Conservation (phyloP, 1,284 basidiomycete species). For the Ustilago curta region DNA sequence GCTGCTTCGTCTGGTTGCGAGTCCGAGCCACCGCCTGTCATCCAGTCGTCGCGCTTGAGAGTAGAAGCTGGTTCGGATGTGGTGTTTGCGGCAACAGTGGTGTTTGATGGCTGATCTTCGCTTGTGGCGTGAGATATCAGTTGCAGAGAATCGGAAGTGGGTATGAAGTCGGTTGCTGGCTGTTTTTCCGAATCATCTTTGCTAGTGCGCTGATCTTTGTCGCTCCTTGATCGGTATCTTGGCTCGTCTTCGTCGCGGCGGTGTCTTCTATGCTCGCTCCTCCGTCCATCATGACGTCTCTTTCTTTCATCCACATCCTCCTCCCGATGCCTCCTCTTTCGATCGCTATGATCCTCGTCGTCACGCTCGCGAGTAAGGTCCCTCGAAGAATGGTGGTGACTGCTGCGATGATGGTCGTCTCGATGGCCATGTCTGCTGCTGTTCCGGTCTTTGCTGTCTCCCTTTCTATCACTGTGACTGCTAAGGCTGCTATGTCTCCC, state of each 20-base stretch:
- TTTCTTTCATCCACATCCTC: slow-evolving; percentile 26
- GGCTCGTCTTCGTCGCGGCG: slow-evolving; percentile 78
- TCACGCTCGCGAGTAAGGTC: slow-evolving; percentile 15
- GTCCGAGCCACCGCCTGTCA: slow-evolving; percentile 73
- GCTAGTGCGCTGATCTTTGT: slow-evolving; percentile 73
- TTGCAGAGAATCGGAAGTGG: slow-evolving; percentile 80
- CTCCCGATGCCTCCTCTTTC: slow-evolving; percentile 70
- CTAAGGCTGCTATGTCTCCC: slow-evolving; percentile 15
- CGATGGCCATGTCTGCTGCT: slow-evolving; percentile 3
- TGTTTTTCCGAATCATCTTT: slow-evolving; percentile 66
- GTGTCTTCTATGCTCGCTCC: slow-evolving; percentile 5
- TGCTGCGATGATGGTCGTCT: slow-evolving; percentile 21
- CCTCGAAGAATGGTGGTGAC: slow-evolving; percentile 10
- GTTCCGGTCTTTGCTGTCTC: slow-evolving; percentile 7
- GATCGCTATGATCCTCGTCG: slow-evolving; percentile 35
- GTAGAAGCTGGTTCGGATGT: slow-evolving; percentile 71
- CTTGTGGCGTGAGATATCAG: slow-evolving; percentile 74
- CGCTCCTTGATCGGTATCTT: slow-evolving; percentile 70
- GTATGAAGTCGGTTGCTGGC: slow-evolving; percentile 79
- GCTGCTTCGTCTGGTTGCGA: slow-evolving; percentile 67
- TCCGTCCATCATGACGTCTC: slow-evolving; percentile 2
- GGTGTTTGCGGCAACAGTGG: neutral
- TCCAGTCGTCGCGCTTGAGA: slow-evolving; percentile 86
- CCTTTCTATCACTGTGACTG: slow-evolving; percentile 11
- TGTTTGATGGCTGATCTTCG: slow-evolving; percentile 66